These are phyloP conservation scores for Aegilops speltoides DNA, from an alignment of 176 grass and related monocot species.

Conservation along the genomic window DNA sequence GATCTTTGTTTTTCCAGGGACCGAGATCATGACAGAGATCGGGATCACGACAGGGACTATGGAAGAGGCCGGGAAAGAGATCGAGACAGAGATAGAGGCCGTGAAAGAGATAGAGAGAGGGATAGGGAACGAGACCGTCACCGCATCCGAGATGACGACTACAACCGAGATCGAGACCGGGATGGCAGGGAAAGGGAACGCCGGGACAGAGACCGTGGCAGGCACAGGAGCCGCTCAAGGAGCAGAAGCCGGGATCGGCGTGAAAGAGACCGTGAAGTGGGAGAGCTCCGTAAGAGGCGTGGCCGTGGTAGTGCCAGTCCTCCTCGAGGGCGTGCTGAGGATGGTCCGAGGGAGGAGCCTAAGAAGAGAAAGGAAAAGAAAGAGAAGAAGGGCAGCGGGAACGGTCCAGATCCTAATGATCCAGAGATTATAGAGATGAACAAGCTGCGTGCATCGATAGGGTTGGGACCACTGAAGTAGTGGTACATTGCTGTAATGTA, in stretches of 20 bases:
- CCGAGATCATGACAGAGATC: slow-evolving; percentile 62
- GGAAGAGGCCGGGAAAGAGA: slow-evolving; percentile 53
- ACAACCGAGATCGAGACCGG: slow-evolving; percentile 54
- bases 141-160: slow-evolving; percentile 51
- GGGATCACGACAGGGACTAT: slow-evolving; percentile 58
- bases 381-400: slow-evolving; percentile 62
- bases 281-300: slow-evolving; percentile 58
- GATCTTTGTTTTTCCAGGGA: slow-evolving; percentile 39
- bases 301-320: slow-evolving; percentile 55
- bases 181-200: slow-evolving; percentile 60
- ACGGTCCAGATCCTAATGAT: slow-evolving; percentile 56
- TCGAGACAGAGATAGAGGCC: slow-evolving; percentile 44
- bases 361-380: slow-evolving; percentile 79
- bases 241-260: slow-evolving; percentile 61
- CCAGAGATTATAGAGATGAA: slow-evolving; percentile 79
- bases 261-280: slow-evolving; percentile 69
- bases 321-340: slow-evolving; percentile 44
- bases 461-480: slow-evolving; percentile 67
- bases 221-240: slow-evolving; percentile 62
- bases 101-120: slow-evolving; percentile 54
- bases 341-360: slow-evolving; percentile 46
- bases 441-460: slow-evolving; percentile 61
- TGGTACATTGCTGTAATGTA: slow-evolving; percentile 15
- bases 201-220: slow-evolving; percentile 59
- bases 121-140: slow-evolving; percentile 59